Evolutionary conservation across 129 eudicot species (phyloP), one percentile per base, ranked within the genome.

Genomic region (Heracleum sosnowskyi): DNA sequence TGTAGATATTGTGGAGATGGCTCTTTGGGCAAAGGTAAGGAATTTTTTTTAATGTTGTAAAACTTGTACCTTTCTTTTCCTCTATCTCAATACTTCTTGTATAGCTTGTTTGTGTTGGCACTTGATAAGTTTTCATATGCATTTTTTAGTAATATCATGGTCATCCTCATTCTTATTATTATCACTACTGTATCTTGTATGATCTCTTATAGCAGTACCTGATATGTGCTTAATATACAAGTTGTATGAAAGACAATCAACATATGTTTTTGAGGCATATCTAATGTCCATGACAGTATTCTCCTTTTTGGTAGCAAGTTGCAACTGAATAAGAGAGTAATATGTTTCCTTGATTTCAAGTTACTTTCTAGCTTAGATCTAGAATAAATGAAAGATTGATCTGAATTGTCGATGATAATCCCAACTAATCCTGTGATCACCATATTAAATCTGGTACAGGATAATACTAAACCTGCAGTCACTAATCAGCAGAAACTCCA

Each of bases 1-100:
- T 66, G 84, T 96, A 41, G 99, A 96, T 79, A 95, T 96, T 36
- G 99, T 96, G 75, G 99, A 96, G 90, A 92, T 96, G 99, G 99
- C 99, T 82, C 97, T 96, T 83, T 96, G 99, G 99, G 98, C 98
- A 1, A 93, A 93, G 98, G 98, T 93, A 40, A 68, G 6, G 12
- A 42, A 33, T 73, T 41, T 46, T 66, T 80, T 31, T 26, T 44
- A 63, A 28, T 72, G 36, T 64, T 31, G 72, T 62, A 39, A 31
- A 75, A 9, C 45, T 42, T 78, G 41, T 74, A 71, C 22, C 46
- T 34, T 17, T 41, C 36, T 29, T 64, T 20, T 6, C 35, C 49
- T 40, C 2, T n/a, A 17, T 33, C 11, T 66, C 5, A 4, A 31
- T 39, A 37, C 73, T 60, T 9, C 13, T 57, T 76, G 4, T 76